Evolutionary conservation across 352 stramenopile species (phyloP).

Genomic region (Globisporangium paroecandrum): DNA sequence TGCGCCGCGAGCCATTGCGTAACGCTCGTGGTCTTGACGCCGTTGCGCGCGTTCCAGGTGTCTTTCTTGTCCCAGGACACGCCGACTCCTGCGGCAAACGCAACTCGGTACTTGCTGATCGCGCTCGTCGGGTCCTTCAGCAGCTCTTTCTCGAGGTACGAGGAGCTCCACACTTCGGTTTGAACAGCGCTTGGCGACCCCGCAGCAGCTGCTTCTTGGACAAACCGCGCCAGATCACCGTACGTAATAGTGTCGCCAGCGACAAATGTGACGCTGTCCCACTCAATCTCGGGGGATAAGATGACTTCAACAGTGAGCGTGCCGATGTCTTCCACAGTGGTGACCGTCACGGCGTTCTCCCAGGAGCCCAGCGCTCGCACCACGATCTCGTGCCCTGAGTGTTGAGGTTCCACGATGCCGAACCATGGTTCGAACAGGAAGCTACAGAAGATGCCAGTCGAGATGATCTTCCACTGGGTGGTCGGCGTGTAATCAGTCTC

Average conservation of each 20-base stretch:
- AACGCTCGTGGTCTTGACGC: background rate
- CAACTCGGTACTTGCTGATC: slow-evolving; percentile 16
- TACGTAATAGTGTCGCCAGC: slow-evolving; percentile 18
- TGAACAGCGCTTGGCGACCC: background rate
- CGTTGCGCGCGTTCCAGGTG: background rate
- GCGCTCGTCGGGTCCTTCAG: slow-evolving; percentile 6
- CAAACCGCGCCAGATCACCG: background rate
- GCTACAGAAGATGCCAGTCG: slow-evolving; percentile 15
- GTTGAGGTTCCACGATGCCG: slow-evolving; percentile 12
- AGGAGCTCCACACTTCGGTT: background rate
- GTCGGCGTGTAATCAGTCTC: background rate
- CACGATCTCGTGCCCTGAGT: background rate
- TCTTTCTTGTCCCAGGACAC: slow-evolving; percentile 4
- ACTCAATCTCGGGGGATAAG: slow-evolving; percentile 6
- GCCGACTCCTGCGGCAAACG: slow-evolving; percentile 2
- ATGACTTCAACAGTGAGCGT: slow-evolving; percentile 10
- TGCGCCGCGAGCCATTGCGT: background rate
- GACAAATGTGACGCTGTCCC: slow-evolving; percentile 14
- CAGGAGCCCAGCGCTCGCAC: slow-evolving; percentile 15
- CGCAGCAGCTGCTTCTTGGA: background rate
- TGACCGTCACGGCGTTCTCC: slow-evolving; percentile 17
- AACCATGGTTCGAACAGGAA: slow-evolving; percentile 18
- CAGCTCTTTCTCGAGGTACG: slow-evolving; percentile 5
- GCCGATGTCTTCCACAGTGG: slow-evolving; percentile 16
- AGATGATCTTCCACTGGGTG: slow-evolving; percentile 17